Percentiles rank a stretch among this genome's conserved stretches.
phyloP scores from a whole-genome alignment of 306 rosid species.

The Prinsepia uniflora region DNA sequence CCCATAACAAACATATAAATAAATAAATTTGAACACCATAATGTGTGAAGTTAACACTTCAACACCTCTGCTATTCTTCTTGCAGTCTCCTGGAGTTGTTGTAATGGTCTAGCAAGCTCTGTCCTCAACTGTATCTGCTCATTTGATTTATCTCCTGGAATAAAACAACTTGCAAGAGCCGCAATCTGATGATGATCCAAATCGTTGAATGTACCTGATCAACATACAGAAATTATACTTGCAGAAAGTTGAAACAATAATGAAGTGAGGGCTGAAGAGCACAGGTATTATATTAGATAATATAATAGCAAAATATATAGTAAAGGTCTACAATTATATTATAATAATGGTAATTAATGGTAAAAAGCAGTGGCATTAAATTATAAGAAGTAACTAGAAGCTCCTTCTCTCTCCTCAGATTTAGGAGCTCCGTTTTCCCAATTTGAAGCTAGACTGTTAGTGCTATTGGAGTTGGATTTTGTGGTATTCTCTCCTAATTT shows the following conservation, averaged over 20 bases:
- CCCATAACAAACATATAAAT: constrained; percentile 7
- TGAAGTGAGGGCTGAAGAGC: not conserved
- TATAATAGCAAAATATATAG: too few species aligned
- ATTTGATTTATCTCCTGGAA: constrained; percentile 81
- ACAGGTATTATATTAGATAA: not conserved
- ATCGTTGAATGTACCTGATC: constrained; percentile 86
- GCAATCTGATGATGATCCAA: constrained; percentile 97
- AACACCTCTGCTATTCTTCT: constrained; percentile 93
- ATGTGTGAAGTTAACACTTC: constrained; percentile 15
- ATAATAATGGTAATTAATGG: too few species aligned
- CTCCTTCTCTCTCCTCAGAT: too few species aligned
- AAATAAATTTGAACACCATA: not conserved
- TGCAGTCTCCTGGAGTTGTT: constrained; percentile 96
- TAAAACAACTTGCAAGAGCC: constrained; percentile 95
- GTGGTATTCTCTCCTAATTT: too few species aligned
- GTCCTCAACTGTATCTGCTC: constrained; percentile 91
- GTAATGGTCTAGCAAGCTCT: constrained; percentile 89
- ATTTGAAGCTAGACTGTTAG: too few species aligned
- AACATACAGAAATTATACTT: not conserved
- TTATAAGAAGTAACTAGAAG: too few species aligned
- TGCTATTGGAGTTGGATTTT: too few species aligned
- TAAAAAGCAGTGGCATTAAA: too few species aligned
- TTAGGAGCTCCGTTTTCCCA: too few species aligned
- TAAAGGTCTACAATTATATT: too few species aligned
- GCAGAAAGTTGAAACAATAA: constrained; percentile 1